Conservation (phyloP, 139 green algal genomes). For the Desmodesmus armatus region DNA sequence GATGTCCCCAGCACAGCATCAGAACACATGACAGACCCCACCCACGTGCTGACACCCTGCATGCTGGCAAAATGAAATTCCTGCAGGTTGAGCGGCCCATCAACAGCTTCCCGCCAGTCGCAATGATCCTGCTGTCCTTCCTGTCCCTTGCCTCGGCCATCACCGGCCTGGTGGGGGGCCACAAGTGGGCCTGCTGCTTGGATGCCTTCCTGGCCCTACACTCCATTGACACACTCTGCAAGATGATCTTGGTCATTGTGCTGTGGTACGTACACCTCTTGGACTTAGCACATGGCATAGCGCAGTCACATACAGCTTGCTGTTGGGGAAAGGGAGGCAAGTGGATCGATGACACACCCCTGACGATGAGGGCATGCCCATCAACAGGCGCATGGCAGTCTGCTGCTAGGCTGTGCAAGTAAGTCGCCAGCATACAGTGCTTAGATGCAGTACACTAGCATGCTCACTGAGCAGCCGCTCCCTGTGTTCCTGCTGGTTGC, state of each 20-base stretch:
- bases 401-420: too few species aligned
- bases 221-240: conserved; percentile 26
- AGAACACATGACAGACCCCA: too few species aligned
- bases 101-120: conserved; percentile 30
- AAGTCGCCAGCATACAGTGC: not conserved
- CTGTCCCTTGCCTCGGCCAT: conserved; percentile 8
- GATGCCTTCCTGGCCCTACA: conserved; percentile 39
- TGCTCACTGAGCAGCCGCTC: not conserved
- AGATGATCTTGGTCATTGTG: conserved; percentile 28
- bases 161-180: conserved; percentile 19
- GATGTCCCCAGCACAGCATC: too few species aligned
- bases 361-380: too few species aligned
- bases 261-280: too few species aligned
- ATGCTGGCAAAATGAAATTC: too few species aligned
- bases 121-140: conserved; percentile 39
- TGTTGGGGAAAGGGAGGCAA: not conserved
- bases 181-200: conserved; percentile 41
- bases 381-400: too few species aligned
- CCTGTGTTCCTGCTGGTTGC: not conserved
- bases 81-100: conserved; percentile 41
- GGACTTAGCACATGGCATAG: too few species aligned
- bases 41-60: too few species aligned
- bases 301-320: not conserved
- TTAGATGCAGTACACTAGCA: not conserved
- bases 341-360: not conserved